These are phyloP conservation scores for Dactylella cylindrospora DNA, from an alignment of 2,329 filamentous ascomycete species.

Conservation along the genomic window DNA sequence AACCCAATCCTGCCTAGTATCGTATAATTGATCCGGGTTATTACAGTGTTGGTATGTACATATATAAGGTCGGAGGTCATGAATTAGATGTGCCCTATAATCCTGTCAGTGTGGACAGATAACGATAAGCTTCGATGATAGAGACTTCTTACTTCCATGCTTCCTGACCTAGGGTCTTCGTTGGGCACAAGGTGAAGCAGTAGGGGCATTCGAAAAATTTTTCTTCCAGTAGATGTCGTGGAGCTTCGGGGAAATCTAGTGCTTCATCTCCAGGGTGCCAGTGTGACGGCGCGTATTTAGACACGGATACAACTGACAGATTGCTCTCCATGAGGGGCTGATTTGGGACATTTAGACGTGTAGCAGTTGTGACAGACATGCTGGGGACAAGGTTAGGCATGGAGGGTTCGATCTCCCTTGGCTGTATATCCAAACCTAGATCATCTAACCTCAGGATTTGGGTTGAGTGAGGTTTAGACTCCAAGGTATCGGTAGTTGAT, in stretches of 20 bases:
- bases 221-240: not conserved
- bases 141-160: slow-evolving; percentile 29
- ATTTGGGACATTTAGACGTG: slow-evolving; percentile 15
- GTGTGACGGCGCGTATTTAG: slow-evolving; percentile 24
- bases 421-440: not conserved
- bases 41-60: slow-evolving; percentile 39
- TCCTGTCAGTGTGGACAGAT: no score
- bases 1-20: slow-evolving; percentile 30
- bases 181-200: slow-evolving; percentile 24
- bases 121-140: not conserved
- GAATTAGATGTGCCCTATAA: slow-evolving; percentile 31
- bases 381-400: not conserved
- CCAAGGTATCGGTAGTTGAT: not conserved
- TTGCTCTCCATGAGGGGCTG: slow-evolving; percentile 2
- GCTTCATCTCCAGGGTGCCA: slow-evolving; percentile 27
- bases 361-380: slow-evolving; percentile 32
- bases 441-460: not conserved
- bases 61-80: slow-evolving; percentile 30
- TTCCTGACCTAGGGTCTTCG: not conserved
- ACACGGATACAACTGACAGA: slow-evolving; percentile 22
- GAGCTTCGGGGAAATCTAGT: slow-evolving; percentile 18
- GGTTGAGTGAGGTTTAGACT: not conserved
- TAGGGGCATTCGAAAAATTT: slow-evolving; percentile 37
- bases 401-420: not conserved
- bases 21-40: slow-evolving; percentile 30